Conservation (phyloP, 2,329 filamentous ascomycete genomes). For the Neofusicoccum kwambonambiense region DNA sequence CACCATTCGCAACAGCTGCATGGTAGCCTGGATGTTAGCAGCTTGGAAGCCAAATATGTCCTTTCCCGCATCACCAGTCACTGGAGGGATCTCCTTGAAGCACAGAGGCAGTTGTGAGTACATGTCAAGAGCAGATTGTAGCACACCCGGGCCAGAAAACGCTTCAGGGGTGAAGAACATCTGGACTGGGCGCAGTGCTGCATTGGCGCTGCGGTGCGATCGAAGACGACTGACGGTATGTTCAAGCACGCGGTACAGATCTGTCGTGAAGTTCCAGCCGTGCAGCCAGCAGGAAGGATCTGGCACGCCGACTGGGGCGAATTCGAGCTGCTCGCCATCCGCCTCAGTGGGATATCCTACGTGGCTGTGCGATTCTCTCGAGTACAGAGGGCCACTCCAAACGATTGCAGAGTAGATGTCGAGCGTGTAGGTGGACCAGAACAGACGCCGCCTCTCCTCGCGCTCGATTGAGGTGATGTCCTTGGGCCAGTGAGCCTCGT, state of each 20-base stretch:
- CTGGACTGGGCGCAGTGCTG: conserved; percentile 4
- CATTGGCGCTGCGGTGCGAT: conserved; percentile 19
- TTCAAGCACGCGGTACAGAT: conserved; percentile 57
- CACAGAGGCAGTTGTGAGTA: conserved; percentile 30
- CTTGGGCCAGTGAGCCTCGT: conserved; percentile 54
- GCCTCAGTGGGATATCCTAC: conserved; percentile 51
- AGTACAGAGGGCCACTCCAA: conserved; percentile 49
- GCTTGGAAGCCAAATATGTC: conserved; percentile 51
- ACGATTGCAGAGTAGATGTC: conserved; percentile 56
- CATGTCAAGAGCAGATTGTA: conserved; percentile 28
- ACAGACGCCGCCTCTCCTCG: conserved; percentile 51
- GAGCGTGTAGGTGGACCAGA: conserved; percentile 59
- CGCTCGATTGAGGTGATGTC: conserved; percentile 45
- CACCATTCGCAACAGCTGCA: conserved; percentile 50
- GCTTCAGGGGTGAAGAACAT: conserved; percentile 20
- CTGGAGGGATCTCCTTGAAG: conserved; percentile 29
- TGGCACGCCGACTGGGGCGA: conserved; percentile 22
- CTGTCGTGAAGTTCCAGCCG: conserved; percentile 59
- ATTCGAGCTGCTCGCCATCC: conserved; percentile 46
- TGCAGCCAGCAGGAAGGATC: conserved; percentile 47
- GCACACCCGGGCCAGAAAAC: conserved; percentile 26
- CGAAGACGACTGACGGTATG: conserved; percentile 42
- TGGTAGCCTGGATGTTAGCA: conserved; percentile 51
- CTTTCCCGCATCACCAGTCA: conserved; percentile 34
- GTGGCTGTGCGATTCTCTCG: conserved; percentile 46